Conservation (phyloP, 2,329 filamentous ascomycete species). For the Ciborinia camelliae region DNA sequence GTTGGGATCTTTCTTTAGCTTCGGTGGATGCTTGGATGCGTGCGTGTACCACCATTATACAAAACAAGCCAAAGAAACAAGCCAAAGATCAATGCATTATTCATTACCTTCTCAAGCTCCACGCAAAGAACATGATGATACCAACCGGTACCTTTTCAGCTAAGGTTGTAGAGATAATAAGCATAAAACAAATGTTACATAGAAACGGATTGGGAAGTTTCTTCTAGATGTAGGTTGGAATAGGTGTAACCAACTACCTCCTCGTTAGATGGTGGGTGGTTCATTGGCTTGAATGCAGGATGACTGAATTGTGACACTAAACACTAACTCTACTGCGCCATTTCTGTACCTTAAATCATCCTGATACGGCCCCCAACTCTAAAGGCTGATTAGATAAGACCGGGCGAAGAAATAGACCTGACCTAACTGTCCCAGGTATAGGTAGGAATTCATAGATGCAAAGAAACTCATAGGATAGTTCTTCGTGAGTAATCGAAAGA, state of each 20-base stretch:
- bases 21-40: background rate
- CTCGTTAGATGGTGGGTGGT: too few species aligned
- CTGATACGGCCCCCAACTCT: slow-evolving; percentile 3
- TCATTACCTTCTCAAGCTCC: slow-evolving; percentile 7
- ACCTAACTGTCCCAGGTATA: background rate
- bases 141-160: background rate
- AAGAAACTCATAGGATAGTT: background rate
- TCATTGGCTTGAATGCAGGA: background rate
- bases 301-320: slow-evolving; percentile 5
- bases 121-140: background rate
- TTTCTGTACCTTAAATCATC: background rate
- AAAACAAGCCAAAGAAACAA: slow-evolving; percentile 19
- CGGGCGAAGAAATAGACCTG: background rate
- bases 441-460: background rate
- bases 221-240: background rate
- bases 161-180: background rate
- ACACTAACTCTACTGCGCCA: too few species aligned
- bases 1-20: background rate
- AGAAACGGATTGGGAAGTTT: background rate
- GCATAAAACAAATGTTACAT: background rate
- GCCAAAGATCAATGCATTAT: slow-evolving; percentile 15
- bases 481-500: background rate
- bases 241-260: too few species aligned
- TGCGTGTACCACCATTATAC: slow-evolving; percentile 7
- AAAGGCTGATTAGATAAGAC: background rate